Conservation (phyloP, 2,329 filamentous ascomycete species). For the Beauveria rudraprayagi region DNA sequence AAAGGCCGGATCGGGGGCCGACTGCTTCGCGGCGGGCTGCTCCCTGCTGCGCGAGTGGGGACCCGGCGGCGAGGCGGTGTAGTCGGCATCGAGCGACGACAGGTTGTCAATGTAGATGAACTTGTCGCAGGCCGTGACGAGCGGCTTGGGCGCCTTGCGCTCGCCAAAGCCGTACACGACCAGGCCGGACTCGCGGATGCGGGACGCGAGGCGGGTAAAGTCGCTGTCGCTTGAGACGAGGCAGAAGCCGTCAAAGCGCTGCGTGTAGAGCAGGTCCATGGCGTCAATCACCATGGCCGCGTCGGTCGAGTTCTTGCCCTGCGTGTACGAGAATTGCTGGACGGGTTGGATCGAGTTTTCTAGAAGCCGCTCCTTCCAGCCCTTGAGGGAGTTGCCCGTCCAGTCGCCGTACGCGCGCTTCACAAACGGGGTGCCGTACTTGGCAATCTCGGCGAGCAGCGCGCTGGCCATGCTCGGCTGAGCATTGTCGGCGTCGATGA, state of each 20-base stretch:
- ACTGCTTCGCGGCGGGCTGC: neutral
- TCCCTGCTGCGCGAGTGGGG: no score
- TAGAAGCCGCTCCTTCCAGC: slow-evolving; percentile 26
- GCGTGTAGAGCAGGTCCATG: slow-evolving; percentile 28
- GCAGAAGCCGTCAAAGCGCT: slow-evolving; percentile 26
- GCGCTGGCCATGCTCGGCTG: slow-evolving; percentile 14
- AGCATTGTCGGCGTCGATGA: slow-evolving; percentile 28
- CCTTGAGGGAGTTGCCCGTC: slow-evolving; percentile 19
- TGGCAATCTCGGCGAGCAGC: slow-evolving; percentile 24
- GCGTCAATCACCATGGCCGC: slow-evolving; percentile 30
- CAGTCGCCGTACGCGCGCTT: slow-evolving; percentile 29
- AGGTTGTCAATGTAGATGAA: slow-evolving; percentile 20
- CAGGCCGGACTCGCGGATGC: slow-evolving; percentile 25
- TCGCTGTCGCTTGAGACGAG: slow-evolving; percentile 29
- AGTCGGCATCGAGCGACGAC: neutral
- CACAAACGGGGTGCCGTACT: slow-evolving; percentile 24
- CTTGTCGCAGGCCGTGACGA: slow-evolving; percentile 26
- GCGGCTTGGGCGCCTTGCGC: slow-evolving; percentile 23
- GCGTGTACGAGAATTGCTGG: slow-evolving; percentile 29
- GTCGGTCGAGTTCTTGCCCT: slow-evolving; percentile 28
- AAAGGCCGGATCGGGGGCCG: neutral
- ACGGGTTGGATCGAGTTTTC: slow-evolving; percentile 26
- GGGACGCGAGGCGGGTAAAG: slow-evolving; percentile 26
- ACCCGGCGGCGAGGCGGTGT: neutral
- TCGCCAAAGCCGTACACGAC: slow-evolving; percentile 28